Base-by-base conservation (phyloP, 1,139 yeast species). In the Pichia sp. region DNA sequence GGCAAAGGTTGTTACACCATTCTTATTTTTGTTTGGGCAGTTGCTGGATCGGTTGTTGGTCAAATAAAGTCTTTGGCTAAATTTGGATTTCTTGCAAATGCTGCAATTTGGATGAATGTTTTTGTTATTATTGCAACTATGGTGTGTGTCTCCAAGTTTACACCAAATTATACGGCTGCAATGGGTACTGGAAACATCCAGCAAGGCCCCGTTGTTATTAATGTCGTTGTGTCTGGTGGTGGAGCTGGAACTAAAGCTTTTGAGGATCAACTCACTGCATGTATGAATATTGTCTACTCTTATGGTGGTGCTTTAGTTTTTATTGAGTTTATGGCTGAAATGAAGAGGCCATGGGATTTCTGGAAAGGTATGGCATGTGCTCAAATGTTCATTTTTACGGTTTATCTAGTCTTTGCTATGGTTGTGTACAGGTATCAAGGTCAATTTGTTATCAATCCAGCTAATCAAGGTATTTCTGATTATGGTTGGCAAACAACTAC, bases 271-370 rank as follows among this genome's bases (percentile, higher is more conserved):
- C 57, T 64, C 25, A 51, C 52, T 39, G 72, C 66, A 36, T 55
- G 66, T 51, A 67, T 66, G 63, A 67, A 69, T 52, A 66, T 68
- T 51, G 72, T 68, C 26, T 69, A 64, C 46, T 66, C 73, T 5
- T 69, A 66, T 57, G 73, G 72, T 43, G 73, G 73, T 52, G 71
- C 73, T 19, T 61, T 68, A 48, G 63, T 68, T 43, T 68, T 67
- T 52, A 57, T 63, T 28, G 71, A 68, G 48, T 62, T 68, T 46
- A 63, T 69, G 67, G 64, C 71, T 7, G 73, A 69, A 53, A 63
- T 69, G 68, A 60, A 60, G 43, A 58, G 67, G 34, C 73, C 73
- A 19, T 55, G 53, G 60, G 73, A 69, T 49, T 69, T 69, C 58
- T 61, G 69, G 66, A 66, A 68, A 53, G 72, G 71, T 34, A 64